Base-by-base conservation (phyloP, 2,329 filamentous ascomycete genomes). In the Ophiocordyceps camponoti-floridani region DNA sequence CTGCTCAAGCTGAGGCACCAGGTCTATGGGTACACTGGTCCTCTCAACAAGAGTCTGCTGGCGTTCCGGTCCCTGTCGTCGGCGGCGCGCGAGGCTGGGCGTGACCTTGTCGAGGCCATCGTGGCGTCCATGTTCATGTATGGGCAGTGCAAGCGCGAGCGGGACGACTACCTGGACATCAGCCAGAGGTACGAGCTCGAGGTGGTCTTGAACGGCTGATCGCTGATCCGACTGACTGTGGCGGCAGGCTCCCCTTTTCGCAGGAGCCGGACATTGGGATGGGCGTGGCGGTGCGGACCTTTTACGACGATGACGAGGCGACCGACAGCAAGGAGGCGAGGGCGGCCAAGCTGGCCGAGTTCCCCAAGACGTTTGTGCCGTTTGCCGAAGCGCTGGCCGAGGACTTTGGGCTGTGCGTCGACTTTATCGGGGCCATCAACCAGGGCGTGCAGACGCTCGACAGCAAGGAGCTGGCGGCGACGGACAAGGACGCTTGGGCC, bases 1-100 rank as follows among this genome's bases (percentile, higher is more conserved):
- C 69, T 96, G 47, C 75, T 87, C 44, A 85, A 83, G 56, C 70
- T 96, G 49, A 77, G 79, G 30, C 91, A 98, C 59, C 75, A 84
- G 53, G 72, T 75, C 4, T 88, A 89, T 52, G 91, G 91, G 28
- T 98, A 95, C 62, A 95, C 89, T 2, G 91, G 91, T 1, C 89
- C 91, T 1, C 72, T 98, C 1, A 94, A 87, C 68, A 82, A 91
- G 61, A 87, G 89, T 52, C 70, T 95, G 44, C 71, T 98, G 40
- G 80, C 79, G 26, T 98, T 88, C 67, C 83, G 86, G 48, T 88
- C 86, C 1, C 70, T 96, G 47, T 79, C 86, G 38, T 81, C 81
- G 2, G 77, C 84, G 38, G 79, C 95, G 23, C 82, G 88, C 37
- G 77, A 82, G 50, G 77, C 79, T 31, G 71, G 94, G 50, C 77